Base-by-base conservation (phyloP, 345 rosid genomes). In the Brassica incana region DNA sequence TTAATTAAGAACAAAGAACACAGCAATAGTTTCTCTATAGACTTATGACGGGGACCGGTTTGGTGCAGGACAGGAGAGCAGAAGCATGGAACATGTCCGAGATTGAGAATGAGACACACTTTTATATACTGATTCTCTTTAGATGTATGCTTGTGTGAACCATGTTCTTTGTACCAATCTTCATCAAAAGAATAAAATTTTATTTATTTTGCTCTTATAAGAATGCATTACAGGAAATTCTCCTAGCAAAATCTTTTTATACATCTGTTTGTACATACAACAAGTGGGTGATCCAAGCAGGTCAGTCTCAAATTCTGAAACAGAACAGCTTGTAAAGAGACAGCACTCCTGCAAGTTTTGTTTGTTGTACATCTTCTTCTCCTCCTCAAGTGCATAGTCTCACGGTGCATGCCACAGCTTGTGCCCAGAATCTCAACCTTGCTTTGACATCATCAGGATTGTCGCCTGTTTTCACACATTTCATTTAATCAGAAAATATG, bases 381-480 rank as follows among this genome's bases (percentile, higher is more conserved):
- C 2, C 20, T 43, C 6, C 30, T 76, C 84, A 92, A 84, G 88
- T 92, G 88, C 98, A 94, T 58, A 94, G 74, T 75, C 77, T 86
- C 64, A 94, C 98, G 6, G 98, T 94, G 75, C 98, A 94, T 0
- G 98, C 98, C 82, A 94, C 98, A 35, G 98, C 85, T 85, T 94
- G 97, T 74, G 98, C 98, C 98, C 98, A 94, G 58, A 77, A 94
- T 72, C 88, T 94, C 68, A 94, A 91, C 80, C 98, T 92, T 36
- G 98, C 98, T 83, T 94, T 94, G 9, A 94, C 98, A 82, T 94
- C 98, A 81, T 94, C 98, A 3, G 98, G 98, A 86, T 88, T 92
- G 38, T 94, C 98, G 70, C 97, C 98, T 94, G 82, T 18, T 70
- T 58, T 10, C 45, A 67, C 3, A 61, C 36, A 65, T 33, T 4